Evolutionary conservation across 2,329 filamentous ascomycete species (phyloP).

Genomic region (Westerdykella aurantiaca): DNA sequence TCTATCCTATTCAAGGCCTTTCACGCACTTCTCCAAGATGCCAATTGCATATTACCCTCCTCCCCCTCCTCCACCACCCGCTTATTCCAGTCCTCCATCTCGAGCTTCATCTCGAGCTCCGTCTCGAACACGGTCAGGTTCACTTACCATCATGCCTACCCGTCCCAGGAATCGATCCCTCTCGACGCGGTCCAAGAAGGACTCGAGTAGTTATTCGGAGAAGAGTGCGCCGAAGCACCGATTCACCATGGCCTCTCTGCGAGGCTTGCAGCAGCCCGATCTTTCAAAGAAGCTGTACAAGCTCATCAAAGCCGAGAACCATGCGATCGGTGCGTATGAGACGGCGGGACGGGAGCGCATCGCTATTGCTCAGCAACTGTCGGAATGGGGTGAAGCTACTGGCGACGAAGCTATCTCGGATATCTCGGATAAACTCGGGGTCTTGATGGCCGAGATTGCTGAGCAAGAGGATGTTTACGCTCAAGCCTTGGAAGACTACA

Average conservation of each 20-base stretch:
- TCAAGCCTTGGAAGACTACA: constrained; percentile 78
- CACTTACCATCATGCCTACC: constrained; percentile 26
- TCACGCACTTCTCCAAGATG: constrained; percentile 10
- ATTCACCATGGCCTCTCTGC: constrained; percentile 82
- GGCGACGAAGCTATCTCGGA: constrained; percentile 82
- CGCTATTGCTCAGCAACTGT: constrained; percentile 81
- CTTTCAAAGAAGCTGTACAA: constrained; percentile 83
- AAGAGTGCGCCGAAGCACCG: constrained; percentile 53
- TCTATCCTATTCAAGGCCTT: neutral
- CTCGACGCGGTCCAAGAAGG: constrained; percentile 64
- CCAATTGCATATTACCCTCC: constrained; percentile 18
- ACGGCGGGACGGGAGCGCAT: constrained; percentile 76
- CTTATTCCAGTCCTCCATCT: constrained; percentile 17
- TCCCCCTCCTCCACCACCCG: constrained; percentile 22
- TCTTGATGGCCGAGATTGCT: constrained; percentile 84
- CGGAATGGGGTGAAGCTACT: constrained; percentile 93
- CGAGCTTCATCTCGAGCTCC: constrained; percentile 16
- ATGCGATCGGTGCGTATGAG: constrained; percentile 78
- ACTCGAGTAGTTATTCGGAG: constrained; percentile 37
- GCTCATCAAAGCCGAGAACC: constrained; percentile 93
- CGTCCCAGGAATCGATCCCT: constrained; percentile 62
- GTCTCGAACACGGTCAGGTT: constrained; percentile 11
- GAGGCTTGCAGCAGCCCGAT: constrained; percentile 78
- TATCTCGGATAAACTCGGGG: constrained; percentile 91
- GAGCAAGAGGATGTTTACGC: constrained; percentile 90